Evolutionary conservation across 164 flowering plant genomes (phyloP).

Genomic region (Brasenia schreberi): DNA sequence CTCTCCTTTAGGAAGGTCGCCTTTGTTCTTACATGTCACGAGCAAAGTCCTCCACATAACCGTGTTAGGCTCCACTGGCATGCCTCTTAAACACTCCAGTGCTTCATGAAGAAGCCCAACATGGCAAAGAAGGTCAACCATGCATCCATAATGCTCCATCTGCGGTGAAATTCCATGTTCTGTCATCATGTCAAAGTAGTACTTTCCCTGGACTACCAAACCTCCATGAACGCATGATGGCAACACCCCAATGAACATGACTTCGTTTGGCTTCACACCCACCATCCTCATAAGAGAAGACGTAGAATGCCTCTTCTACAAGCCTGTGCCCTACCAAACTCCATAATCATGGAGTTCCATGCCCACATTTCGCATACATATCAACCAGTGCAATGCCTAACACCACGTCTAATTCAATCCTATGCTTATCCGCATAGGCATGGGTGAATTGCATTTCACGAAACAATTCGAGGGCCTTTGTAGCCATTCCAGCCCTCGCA

Average conservation of each 20-base stretch:
- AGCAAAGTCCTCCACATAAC: not conserved
- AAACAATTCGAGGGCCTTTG: conserved; percentile 29
- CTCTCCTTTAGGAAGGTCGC: not conserved
- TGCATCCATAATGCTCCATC: no score
- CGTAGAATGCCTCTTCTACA: conserved; percentile 28
- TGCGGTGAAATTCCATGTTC: no score
- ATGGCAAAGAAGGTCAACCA: no score
- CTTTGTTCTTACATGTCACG: not conserved
- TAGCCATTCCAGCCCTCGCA: conserved; percentile 22
- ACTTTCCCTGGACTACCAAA: no score
- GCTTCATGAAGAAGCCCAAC: no score
- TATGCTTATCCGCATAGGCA: conserved; percentile 20
- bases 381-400: conserved; percentile 35
- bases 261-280: not conserved
- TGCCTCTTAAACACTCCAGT: no score
- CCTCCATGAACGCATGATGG: no score
- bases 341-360: conserved; percentile 43
- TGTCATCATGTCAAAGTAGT: no score
- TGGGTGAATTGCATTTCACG: conserved; percentile 35
- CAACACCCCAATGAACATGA: not conserved
- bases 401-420: conserved; percentile 23
- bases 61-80: not conserved
- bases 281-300: conserved; percentile 19
- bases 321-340: conserved; percentile 31
- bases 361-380: conserved; percentile 44